Evolutionary conservation across 2,329 filamentous ascomycete species (phyloP).

Genomic region (Aspergillus udagawae): DNA sequence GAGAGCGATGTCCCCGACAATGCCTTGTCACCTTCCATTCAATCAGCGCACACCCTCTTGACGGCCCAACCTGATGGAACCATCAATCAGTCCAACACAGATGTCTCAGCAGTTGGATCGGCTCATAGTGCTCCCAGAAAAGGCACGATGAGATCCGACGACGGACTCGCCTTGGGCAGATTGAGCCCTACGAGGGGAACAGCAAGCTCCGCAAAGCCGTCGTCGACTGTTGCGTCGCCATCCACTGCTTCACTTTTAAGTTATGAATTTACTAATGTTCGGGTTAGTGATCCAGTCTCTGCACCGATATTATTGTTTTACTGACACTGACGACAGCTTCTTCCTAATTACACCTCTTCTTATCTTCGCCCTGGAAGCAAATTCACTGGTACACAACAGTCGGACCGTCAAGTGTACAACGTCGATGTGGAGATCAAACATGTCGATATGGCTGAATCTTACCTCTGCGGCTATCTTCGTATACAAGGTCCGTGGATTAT

Average conservation of each 20-base stretch:
- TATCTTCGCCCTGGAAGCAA: conserved; percentile 82
- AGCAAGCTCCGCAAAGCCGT: conserved; percentile 22
- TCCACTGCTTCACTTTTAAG: conserved; percentile 46
- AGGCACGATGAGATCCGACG: conserved; percentile 27
- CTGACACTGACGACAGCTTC: conserved; percentile 51
- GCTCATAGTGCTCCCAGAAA: conserved; percentile 15
- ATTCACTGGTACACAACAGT: conserved; percentile 88
- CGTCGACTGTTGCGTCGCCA: conserved; percentile 30
- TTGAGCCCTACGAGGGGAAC: conserved; percentile 33
- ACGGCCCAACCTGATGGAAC: conserved; percentile 25
- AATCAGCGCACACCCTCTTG: conserved; percentile 22
- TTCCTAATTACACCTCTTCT: conserved; percentile 77
- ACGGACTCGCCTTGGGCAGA: conserved; percentile 28
- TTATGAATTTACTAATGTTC: conserved; percentile 53
- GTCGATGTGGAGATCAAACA: conserved; percentile 97
- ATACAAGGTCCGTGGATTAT: conserved; percentile 69
- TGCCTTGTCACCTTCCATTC: conserved; percentile 21
- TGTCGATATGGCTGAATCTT: conserved; percentile 90
- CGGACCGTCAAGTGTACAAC: conserved; percentile 87
- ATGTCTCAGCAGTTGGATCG: conserved; percentile 24
- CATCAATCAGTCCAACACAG: conserved; percentile 19
- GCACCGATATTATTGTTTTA: conserved; percentile 5
- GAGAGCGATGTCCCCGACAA: conserved; percentile 26
- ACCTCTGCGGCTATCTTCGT: conserved; percentile 87
- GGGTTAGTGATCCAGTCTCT: conserved; percentile 42